Evolutionary conservation across 441 rosid species (phyloP), one percentile per base, ranked within the genome.

Genomic region (Eruca vesicaria): DNA sequence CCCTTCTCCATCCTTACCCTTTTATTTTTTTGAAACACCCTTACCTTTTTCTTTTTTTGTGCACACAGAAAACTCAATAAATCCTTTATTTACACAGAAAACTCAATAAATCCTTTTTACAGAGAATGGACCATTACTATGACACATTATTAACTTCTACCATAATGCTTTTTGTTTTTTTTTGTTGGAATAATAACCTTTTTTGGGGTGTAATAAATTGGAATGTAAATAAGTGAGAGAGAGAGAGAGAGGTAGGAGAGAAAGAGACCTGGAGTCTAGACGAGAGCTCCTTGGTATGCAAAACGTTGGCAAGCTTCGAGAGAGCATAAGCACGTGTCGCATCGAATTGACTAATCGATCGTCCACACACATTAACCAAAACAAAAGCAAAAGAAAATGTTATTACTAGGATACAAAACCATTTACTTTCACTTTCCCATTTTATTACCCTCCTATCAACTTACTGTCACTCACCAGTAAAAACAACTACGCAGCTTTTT

Each of bases 291-390:
- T 86, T 87, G 82, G 97, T 87, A 83, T 94, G 97, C 89, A 94
- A 76, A 73, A 92, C 93, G 78, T 92, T 94, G 19, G 98, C 94
- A 38, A 94, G 94, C 90, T 88, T 94, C 83, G 99, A 94, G 84
- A 92, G 92, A 74, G 99, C 96, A 71, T 92, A 92, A 4, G 99
- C 98, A 86, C 97, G 98, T 86, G 99, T 90, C 77, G 98, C 82
- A 31, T 90, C 94, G 82, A 84, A 94, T 32, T 84, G 77, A 76
- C 98, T 87, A 72, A 53, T 70, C 76, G 43, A 69, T 53, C 74
- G 73, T 7, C 4, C 53, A 45, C 53, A 43, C 52, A 45, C 53
- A 45, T 45, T 45, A 16, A 38, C 19, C 59, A 53, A 53, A 14
- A 52, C 38, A 50, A 9, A 58, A 0, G 19, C 11, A 1, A 3